Conservation (phyloP, 441 rosid species). For the Omphalea diandra region DNA sequence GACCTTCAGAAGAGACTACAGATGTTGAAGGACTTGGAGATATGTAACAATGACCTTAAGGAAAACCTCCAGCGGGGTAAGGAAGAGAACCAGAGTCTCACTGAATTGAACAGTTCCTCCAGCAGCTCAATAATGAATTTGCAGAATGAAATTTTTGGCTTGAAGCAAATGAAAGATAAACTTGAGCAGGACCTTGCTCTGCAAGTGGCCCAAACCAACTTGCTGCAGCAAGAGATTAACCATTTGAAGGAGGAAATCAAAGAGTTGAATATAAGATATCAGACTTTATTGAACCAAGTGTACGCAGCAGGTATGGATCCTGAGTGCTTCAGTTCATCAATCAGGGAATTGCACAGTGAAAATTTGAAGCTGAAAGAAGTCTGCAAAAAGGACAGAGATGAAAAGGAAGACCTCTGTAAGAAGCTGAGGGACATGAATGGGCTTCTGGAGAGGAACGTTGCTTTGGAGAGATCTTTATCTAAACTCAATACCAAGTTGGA, state of each 20-base stretch:
- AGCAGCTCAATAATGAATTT: conserved; percentile 40
- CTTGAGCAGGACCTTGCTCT: conserved; percentile 78
- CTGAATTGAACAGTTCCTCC: conserved; percentile 49
- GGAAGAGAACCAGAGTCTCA: conserved; percentile 63
- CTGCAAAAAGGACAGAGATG: conserved; percentile 46
- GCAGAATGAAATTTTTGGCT: conserved; percentile 49
- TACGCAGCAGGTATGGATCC: conserved; percentile 60
- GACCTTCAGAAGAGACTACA: conserved; percentile 66
- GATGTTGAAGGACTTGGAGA: conserved; percentile 64
- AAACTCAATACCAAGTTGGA: conserved; percentile 71
- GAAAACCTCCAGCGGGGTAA: conserved; percentile 57
- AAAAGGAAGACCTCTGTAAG: conserved; percentile 40
- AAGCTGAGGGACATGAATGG: conserved; percentile 26
- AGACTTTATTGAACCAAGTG: conserved; percentile 64
- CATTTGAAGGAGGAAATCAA: conserved; percentile 86
- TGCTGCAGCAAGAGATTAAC: conserved; percentile 85
- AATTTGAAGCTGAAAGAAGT: conserved; percentile 54
- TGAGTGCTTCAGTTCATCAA: conserved; percentile 53
- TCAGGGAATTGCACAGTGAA: conserved; percentile 67
- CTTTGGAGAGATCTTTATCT: conserved; percentile 66
- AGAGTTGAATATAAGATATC: conserved; percentile 60
- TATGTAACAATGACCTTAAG: conserved; percentile 47
- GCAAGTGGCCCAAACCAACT: conserved; percentile 70
- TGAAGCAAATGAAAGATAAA: conserved; percentile 67
- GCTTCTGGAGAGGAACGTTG: conserved; percentile 56